phyloP scores from a whole-genome alignment of 768 basidiomycete species.

The Royoungia palumana region DNA sequence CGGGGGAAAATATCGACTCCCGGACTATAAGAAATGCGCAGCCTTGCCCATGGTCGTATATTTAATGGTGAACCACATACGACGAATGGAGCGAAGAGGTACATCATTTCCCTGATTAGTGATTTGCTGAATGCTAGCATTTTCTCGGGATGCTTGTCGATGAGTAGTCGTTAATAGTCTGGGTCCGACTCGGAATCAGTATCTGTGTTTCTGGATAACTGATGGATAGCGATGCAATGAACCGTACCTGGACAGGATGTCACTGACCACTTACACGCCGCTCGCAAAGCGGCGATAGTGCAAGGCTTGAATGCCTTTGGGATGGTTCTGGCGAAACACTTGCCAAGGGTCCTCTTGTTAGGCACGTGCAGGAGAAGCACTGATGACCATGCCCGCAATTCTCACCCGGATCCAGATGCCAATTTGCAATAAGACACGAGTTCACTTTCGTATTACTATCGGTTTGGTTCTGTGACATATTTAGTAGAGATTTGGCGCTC shows the following conservation, averaged over 20 bases:
- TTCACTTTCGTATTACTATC: no score
- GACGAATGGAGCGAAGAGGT: no score
- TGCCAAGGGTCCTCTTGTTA: constrained; percentile 12
- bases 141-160: constrained; percentile 3
- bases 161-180: constrained; percentile 7
- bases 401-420: no score
- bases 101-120: no score
- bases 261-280: constrained; percentile 11
- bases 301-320: constrained; percentile 17
- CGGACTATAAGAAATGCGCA: no score
- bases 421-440: no score
- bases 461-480: no score
- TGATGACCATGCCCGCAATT: constrained; percentile 26
- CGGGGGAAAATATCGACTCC: no score
- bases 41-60: no score
- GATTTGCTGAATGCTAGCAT: no score
- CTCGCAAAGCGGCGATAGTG: constrained; percentile 5
- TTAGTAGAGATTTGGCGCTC: no score
- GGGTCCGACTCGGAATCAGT: not conserved
- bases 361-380: constrained; percentile 27
- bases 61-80: no score
- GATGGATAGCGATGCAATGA: constrained; percentile 11
- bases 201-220: constrained; percentile 9
- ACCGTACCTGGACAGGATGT: constrained; percentile 15
- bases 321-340: constrained; percentile 14